Evolutionary conservation across 805 yeast genomes (phyloP).

Genomic region (Suhomyces sp.): DNA sequence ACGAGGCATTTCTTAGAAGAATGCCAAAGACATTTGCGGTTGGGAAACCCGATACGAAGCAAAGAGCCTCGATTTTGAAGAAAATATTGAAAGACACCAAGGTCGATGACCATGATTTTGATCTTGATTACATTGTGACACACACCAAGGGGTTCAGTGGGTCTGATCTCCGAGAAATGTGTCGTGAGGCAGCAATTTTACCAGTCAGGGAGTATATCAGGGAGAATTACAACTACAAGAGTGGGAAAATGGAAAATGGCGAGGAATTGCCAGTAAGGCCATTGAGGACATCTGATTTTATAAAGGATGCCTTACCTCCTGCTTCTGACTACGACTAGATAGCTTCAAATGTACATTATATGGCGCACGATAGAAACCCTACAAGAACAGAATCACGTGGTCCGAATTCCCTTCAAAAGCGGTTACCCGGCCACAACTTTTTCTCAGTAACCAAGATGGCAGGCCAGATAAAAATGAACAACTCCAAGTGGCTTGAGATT

Average conservation of each 20-base stretch:
- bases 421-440: conserved; percentile 6
- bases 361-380: conserved; percentile 1
- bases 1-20: conserved; percentile 86
- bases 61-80: conserved; percentile 68
- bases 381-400: conserved; percentile 1
- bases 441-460: background rate
- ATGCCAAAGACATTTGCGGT: conserved; percentile 89
- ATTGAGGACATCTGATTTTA: conserved; percentile 62
- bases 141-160: conserved; percentile 77
- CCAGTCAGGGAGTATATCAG: conserved; percentile 85
- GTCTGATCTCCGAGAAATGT: conserved; percentile 84
- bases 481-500: too few species aligned
- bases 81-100: conserved; percentile 67
- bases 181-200: conserved; percentile 89
- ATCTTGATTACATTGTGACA: conserved; percentile 56
- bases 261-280: conserved; percentile 55
- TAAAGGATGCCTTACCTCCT: conserved; percentile 27
- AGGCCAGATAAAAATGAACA: background rate
- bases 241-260: conserved; percentile 27
- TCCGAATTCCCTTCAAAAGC: background rate
- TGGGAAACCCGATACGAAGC: conserved; percentile 63
- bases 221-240: conserved; percentile 50
- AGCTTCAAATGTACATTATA: background rate
- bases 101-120: conserved; percentile 55
- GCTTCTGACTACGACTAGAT: conserved; percentile 6